Percentiles rank a stretch among this genome's conserved stretches.
Evolutionary conservation across 2,329 filamentous ascomycete species (phyloP).

Genomic region (Epichloe brachyelytri): DNA sequence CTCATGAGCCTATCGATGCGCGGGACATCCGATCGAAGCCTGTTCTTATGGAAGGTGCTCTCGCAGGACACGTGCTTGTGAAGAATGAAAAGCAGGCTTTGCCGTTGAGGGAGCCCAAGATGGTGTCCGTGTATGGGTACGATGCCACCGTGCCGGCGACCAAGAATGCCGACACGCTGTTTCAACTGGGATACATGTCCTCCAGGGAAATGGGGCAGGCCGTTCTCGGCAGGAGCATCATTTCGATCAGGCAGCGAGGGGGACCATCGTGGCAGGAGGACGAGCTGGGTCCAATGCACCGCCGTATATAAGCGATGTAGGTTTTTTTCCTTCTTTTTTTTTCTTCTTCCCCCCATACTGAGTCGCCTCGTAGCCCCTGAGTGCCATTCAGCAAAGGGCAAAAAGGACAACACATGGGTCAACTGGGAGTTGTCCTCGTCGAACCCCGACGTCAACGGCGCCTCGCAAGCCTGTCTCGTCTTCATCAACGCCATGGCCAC

Average conservation of each 20-base stretch:
- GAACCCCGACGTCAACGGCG: slow-evolving; percentile 22
- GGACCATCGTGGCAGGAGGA: slow-evolving; percentile 39
- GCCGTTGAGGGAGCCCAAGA: slow-evolving; percentile 44
- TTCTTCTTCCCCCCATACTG: not conserved
- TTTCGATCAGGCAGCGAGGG: slow-evolving; percentile 38
- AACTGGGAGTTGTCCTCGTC: slow-evolving; percentile 30
- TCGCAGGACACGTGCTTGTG: slow-evolving; percentile 58
- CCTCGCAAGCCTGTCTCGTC: slow-evolving; percentile 55
- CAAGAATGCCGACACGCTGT: slow-evolving; percentile 33
- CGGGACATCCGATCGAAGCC: slow-evolving; percentile 30
- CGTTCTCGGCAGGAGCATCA: slow-evolving; percentile 28
- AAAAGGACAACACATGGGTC: slow-evolving; percentile 41
- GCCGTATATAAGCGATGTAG: slow-evolving; percentile 34
- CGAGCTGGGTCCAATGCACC: slow-evolving; percentile 38
- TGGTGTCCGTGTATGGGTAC: slow-evolving; percentile 48
- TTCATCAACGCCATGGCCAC: slow-evolving; percentile 71
- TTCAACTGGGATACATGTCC: slow-evolving; percentile 34
- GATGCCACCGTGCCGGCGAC: slow-evolving; percentile 43
- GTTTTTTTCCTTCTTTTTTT: slow-evolving; percentile 2
- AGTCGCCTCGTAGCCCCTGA: slow-evolving; percentile 30
- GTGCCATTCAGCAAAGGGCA: slow-evolving; percentile 42
- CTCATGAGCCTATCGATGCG: slow-evolving; percentile 35
- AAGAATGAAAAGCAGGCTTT: slow-evolving; percentile 56
- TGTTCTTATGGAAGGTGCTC: slow-evolving; percentile 36
- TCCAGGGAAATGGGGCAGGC: slow-evolving; percentile 32